Evolutionary conservation across 1,284 basidiomycete genomes (phyloP).

Genomic region (Phenoliferia sp.): DNA sequence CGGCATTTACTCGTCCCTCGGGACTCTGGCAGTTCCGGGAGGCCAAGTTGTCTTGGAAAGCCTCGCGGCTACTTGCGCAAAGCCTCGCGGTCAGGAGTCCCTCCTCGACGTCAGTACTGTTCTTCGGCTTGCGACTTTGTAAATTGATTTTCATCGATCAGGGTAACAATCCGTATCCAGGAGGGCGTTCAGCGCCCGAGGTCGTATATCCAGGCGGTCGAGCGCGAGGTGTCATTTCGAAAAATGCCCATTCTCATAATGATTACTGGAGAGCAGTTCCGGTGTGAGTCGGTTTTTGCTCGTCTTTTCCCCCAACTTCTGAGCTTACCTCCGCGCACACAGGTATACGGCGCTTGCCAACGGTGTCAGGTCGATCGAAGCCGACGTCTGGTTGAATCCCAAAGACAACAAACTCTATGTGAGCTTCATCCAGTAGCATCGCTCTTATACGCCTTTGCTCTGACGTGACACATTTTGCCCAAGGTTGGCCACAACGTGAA

Average conservation of each 20-base stretch:
- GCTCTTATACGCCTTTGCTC: too few species aligned
- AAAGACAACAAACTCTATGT: slow-evolving; percentile 33
- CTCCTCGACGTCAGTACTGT: not conserved
- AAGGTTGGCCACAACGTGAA: slow-evolving; percentile 33
- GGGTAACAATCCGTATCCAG: not conserved
- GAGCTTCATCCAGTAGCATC: slow-evolving; percentile 10
- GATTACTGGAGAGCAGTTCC: not conserved
- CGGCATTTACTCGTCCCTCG: too few species aligned
- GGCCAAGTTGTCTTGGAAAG: too few species aligned
- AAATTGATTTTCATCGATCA: too few species aligned
- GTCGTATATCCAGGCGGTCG: not conserved
- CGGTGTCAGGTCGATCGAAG: slow-evolving; percentile 32
- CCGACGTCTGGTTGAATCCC: slow-evolving; percentile 37
- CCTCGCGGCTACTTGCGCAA: too few species aligned
- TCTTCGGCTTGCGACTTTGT: too few species aligned
- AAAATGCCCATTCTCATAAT: not conserved
- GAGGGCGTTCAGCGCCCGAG: not conserved
- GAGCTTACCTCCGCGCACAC: too few species aligned
- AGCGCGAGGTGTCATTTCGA: not conserved
- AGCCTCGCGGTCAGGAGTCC: not conserved
- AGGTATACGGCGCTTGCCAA: slow-evolving; percentile 34
- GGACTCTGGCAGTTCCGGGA: too few species aligned
- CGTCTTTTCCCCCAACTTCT: too few species aligned
- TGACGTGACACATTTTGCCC: too few species aligned
- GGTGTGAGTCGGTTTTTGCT: too few species aligned